phyloP scores from a whole-genome alignment of 2,329 filamentous ascomycete genomes.

The Fusarium nurragi region DNA sequence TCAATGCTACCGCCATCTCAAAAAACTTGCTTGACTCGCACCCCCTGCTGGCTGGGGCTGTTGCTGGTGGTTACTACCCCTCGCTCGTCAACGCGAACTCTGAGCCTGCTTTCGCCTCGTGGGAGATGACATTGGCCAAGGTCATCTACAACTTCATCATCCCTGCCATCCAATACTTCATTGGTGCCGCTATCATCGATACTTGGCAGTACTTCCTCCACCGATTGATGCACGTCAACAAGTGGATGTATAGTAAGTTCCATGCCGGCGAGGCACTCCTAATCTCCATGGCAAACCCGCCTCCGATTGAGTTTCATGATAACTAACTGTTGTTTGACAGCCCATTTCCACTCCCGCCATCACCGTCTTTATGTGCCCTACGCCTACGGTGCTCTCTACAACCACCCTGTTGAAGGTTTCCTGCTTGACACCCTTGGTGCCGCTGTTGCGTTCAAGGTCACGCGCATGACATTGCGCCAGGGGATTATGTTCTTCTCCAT shows the following conservation, averaged over 20 bases:
- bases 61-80: constrained; percentile 85
- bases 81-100: constrained; percentile 69
- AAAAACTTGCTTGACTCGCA: constrained; percentile 77
- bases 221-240: constrained; percentile 96
- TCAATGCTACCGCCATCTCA: constrained; percentile 79
- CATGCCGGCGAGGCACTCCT: not conserved
- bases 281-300: not conserved
- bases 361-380: constrained; percentile 98
- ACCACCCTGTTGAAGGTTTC: constrained; percentile 94
- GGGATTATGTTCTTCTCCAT: constrained; percentile 89
- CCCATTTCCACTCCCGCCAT: constrained; percentile 91
- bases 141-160: constrained; percentile 82
- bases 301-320: not conserved
- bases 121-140: constrained; percentile 81
- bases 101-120: constrained; percentile 79
- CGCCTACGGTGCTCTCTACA: constrained; percentile 96
- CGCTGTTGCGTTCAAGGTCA: constrained; percentile 81
- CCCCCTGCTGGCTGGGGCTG: constrained; percentile 76
- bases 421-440: constrained; percentile 91
- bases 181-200: constrained; percentile 82
- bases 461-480: constrained; percentile 85
- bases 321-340: constrained; percentile 53
- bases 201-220: constrained; percentile 99
- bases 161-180: constrained; percentile 78
- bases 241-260: constrained; percentile 90